Percentiles rank a stretch among this genome's conserved stretches.
Conservation (phyloP, 2,329 filamentous ascomycete species). For the Bipolaris victoriae region DNA sequence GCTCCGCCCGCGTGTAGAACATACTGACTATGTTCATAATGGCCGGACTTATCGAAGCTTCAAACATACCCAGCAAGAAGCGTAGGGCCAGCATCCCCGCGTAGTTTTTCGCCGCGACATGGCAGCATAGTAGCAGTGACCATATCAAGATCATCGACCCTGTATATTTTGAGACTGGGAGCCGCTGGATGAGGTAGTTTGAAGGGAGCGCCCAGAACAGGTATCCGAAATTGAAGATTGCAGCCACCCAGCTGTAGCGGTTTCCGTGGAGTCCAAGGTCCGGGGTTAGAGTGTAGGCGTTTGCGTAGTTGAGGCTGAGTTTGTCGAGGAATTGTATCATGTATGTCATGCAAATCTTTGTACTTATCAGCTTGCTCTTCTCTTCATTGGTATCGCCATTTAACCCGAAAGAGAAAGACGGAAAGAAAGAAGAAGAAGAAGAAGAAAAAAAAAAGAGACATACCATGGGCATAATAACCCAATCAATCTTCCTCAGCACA, state of each 20-base stretch:
- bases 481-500: conserved; percentile 54
- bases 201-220: conserved; percentile 51
- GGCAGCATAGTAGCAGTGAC: conserved; percentile 55
- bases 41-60: conserved; percentile 43
- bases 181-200: conserved; percentile 48
- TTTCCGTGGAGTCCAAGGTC: conserved; percentile 47
- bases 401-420: too few species aligned
- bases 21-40: conserved; percentile 50
- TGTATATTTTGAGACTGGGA: conserved; percentile 48
- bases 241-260: conserved; percentile 52
- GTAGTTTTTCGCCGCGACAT: conserved; percentile 48
- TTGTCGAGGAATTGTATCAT: conserved; percentile 57
- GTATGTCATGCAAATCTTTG: conserved; percentile 51
- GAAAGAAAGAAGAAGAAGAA: too few species aligned
- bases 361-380: neutral
- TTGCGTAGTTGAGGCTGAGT: conserved; percentile 51
- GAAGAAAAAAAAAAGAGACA: neutral
- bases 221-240: conserved; percentile 55
- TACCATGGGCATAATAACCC: conserved; percentile 57
- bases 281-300: conserved; percentile 46
- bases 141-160: conserved; percentile 51
- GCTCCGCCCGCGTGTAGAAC: conserved; percentile 46
- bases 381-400: too few species aligned
- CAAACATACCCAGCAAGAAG: conserved; percentile 48
- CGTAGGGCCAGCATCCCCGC: conserved; percentile 44